Evolutionary conservation across 306 rosid species (phyloP), one percentile per base, ranked within the genome.

Genomic region (Lithocarpus polystachyus): DNA sequence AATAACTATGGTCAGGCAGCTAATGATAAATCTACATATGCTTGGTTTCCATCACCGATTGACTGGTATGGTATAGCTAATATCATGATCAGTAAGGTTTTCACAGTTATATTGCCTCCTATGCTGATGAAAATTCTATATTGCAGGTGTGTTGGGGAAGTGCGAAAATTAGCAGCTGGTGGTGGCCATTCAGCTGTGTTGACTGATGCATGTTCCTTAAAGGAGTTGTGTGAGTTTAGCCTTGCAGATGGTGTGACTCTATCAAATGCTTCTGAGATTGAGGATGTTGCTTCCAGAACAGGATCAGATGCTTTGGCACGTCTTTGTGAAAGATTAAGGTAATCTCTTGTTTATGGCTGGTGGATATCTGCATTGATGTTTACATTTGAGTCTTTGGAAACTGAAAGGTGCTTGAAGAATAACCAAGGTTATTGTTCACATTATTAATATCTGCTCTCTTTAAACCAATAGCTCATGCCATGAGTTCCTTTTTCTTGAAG

Each of bases 111-210:
- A 10, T 45, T 29, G 75, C 67, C 13, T 71, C 37, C 67, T 83
- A 59, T 77, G 77, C 37, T 80, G 20, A 43, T 77, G 72, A 86
- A 75, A 74, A 59, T 69, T 62, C 57, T 53, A 43, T 14, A 52
- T 68, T 78, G 45, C 85, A 94, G 99, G 92, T 94, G 99, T 24
- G 91, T 94, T 56, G 99, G 99, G 75, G 95, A 88, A 82, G 97
- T 94, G 55, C 89, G 95, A 48, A 94, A 94, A 89, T 88, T 94
- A 78, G 97, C 94, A 65, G 99, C 99, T 71, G 99, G 99, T 67
- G 97, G 99, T 51, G 99, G 99, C 45, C 97, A 94, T 89, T 94
- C 99, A 35, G 97, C 97, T 52, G 97, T 91, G 78, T 80, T 94
- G 86, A 94, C 99, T 2, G 97, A 94, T 80, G 97, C 99, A 71